Evolutionary conservation across 2,329 filamentous ascomycete species (phyloP).

Genomic region (Fusarium sp.): DNA sequence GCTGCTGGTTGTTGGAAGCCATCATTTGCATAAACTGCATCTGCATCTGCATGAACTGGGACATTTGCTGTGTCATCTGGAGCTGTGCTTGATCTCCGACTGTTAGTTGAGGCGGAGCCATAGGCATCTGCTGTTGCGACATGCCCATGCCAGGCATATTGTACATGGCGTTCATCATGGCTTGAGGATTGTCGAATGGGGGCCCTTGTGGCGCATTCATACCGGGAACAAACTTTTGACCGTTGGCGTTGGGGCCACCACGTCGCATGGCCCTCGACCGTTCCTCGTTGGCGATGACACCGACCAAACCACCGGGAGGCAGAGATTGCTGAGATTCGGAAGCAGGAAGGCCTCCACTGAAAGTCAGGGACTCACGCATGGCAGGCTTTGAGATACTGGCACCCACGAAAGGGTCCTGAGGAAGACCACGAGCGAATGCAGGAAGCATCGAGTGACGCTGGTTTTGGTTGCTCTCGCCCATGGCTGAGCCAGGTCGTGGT

Average conservation of each 20-base stretch:
- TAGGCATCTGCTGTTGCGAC: slow-evolving; percentile 45
- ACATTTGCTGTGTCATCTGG: slow-evolving; percentile 85
- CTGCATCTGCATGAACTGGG: slow-evolving; percentile 91
- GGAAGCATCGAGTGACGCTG: slow-evolving; percentile 67
- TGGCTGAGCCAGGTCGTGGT: slow-evolving; percentile 65
- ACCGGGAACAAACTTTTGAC: slow-evolving; percentile 53
- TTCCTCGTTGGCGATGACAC: slow-evolving; percentile 88
- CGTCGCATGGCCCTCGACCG: slow-evolving; percentile 80
- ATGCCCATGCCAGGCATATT: slow-evolving; percentile 47
- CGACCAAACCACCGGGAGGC: slow-evolving; percentile 83
- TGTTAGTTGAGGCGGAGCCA: slow-evolving; percentile 62
- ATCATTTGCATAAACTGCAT: slow-evolving; percentile 95
- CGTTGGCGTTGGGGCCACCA: slow-evolving; percentile 78
- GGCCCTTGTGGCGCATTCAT: slow-evolving; percentile 53
- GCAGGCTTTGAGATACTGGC: slow-evolving; percentile 78
- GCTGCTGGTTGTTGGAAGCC: slow-evolving; percentile 54
- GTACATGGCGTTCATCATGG: slow-evolving; percentile 55
- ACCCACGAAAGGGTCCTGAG: slow-evolving; percentile 86
- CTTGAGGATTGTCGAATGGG: slow-evolving; percentile 59
- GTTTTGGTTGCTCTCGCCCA: slow-evolving; percentile 58
- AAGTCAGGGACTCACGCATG: slow-evolving; percentile 78
- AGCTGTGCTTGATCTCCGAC: slow-evolving; percentile 79
- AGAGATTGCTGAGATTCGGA: slow-evolving; percentile 53
- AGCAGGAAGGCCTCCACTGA: slow-evolving; percentile 66
- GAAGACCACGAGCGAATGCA: slow-evolving; percentile 83